Conservation (phyloP, 1,284 basidiomycete species). For the Trichosporon asahii region DNA sequence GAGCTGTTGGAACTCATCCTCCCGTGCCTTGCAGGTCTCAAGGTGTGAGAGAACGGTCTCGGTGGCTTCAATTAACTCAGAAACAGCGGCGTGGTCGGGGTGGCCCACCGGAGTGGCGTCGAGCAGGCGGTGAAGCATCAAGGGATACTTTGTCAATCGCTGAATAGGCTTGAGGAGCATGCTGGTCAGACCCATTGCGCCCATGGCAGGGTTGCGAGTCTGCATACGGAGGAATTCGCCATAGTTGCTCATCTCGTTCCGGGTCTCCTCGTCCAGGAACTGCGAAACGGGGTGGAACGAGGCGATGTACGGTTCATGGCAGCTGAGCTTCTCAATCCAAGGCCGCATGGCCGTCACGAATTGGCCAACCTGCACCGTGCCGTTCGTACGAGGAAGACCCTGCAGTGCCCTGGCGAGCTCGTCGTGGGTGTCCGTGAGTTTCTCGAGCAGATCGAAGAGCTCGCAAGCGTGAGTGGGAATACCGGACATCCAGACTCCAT, state of each 20-base stretch:
- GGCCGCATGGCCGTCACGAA: constrained; percentile 61
- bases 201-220: constrained; percentile 64
- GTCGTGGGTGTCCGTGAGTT: constrained; percentile 70
- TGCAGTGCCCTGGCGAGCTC: constrained; percentile 60
- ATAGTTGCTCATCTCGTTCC: constrained; percentile 63
- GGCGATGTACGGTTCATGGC: constrained; percentile 80
- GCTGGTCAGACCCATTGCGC: constrained; percentile 62
- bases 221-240: constrained; percentile 79
- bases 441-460: constrained; percentile 79
- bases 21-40: constrained; percentile 74
- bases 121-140: constrained; percentile 58
- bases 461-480: constrained; percentile 65
- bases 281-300: constrained; percentile 62
- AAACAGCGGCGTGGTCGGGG: constrained; percentile 63
- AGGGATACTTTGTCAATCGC: constrained; percentile 63
- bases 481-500: constrained; percentile 73
- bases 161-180: constrained; percentile 73
- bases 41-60: constrained; percentile 69
- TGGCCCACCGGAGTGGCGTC: constrained; percentile 67
- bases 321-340: constrained; percentile 66
- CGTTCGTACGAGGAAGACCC: constrained; percentile 41
- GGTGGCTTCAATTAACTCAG: constrained; percentile 64
- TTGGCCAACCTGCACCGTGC: constrained; percentile 50
- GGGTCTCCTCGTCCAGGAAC: constrained; percentile 59
- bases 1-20: constrained; percentile 73